These are phyloP conservation scores for Dipodascus albidus DNA, from an alignment of 805 yeast genomes.

Conservation along the genomic window DNA sequence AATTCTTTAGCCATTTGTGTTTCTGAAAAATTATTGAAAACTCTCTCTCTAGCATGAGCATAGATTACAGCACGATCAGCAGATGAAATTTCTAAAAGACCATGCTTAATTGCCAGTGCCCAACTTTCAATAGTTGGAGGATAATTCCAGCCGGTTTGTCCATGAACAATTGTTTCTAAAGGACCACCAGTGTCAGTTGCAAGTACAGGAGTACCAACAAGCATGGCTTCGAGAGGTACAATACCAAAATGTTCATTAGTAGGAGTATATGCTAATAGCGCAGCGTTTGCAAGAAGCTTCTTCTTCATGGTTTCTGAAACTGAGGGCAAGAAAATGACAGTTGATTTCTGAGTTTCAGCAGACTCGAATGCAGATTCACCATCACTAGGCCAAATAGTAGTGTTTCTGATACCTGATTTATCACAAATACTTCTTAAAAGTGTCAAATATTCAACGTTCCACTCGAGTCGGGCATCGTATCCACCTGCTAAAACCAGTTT, in stretches of 20 bases:
- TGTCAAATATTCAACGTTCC: constrained; percentile 60
- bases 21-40: constrained; percentile 22
- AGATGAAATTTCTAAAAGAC: constrained; percentile 13
- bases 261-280: constrained; percentile 76
- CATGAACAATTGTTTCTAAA: constrained; percentile 54
- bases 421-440: constrained; percentile 46
- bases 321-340: constrained; percentile 72
- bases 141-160: constrained; percentile 30
- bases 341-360: constrained; percentile 18
- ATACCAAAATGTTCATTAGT: constrained; percentile 92
- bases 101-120: constrained; percentile 24
- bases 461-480: constrained; percentile 62
- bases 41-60: constrained; percentile 22
- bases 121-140: constrained; percentile 23
- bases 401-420: constrained; percentile 32
- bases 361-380: constrained; percentile 2
- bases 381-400: constrained; percentile 29
- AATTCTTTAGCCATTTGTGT: constrained; percentile 22
- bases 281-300: constrained; percentile 44
- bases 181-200: constrained; percentile 94
- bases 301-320: constrained; percentile 56
- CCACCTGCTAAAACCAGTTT: constrained; percentile 82
- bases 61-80: constrained; percentile 21
- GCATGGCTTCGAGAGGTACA: constrained; percentile 94
- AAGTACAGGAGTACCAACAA: constrained; percentile 67